These are phyloP conservation scores for Capronia americana DNA, from an alignment of 2,329 filamentous ascomycete genomes.

Conservation along the genomic window DNA sequence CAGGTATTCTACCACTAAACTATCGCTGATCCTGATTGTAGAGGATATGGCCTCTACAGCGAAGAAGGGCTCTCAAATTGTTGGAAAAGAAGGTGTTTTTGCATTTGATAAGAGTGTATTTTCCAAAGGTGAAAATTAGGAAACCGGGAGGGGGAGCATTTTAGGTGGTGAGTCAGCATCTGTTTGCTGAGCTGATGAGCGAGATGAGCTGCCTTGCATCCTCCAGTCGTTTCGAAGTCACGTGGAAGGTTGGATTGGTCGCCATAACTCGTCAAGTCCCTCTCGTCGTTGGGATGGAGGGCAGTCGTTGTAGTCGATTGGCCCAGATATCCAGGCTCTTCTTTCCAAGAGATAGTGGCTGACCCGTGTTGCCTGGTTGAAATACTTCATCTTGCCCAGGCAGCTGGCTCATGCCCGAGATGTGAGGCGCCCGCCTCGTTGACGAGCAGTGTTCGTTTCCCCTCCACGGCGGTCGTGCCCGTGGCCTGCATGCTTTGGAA, in stretches of 20 bases:
- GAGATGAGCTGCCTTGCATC: background rate
- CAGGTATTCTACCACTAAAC: constrained; percentile 32
- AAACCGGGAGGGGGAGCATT: background rate
- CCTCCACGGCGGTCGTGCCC: background rate
- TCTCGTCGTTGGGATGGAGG: background rate
- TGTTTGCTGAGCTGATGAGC: constrained; percentile 10
- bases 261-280: background rate
- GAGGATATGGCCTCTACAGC: background rate
- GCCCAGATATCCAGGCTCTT: background rate
- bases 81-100: constrained; percentile 8
- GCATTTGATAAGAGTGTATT: constrained; percentile 5
- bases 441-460: background rate
- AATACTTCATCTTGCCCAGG: background rate
- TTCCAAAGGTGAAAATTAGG: background rate
- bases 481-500: background rate
- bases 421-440: background rate
- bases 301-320: background rate
- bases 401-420: background rate
- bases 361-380: background rate
- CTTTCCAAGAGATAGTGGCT: background rate
- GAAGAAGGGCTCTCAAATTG: constrained; percentile 12
- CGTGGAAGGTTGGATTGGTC: constrained; percentile 6
- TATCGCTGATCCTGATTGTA: constrained; percentile 20
- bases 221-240: background rate
- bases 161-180: constrained; percentile 19